Evolutionary conservation across 345 rosid genomes (phyloP), one percentile per base, ranked within the genome.

Genomic region (Salix brachista): DNA sequence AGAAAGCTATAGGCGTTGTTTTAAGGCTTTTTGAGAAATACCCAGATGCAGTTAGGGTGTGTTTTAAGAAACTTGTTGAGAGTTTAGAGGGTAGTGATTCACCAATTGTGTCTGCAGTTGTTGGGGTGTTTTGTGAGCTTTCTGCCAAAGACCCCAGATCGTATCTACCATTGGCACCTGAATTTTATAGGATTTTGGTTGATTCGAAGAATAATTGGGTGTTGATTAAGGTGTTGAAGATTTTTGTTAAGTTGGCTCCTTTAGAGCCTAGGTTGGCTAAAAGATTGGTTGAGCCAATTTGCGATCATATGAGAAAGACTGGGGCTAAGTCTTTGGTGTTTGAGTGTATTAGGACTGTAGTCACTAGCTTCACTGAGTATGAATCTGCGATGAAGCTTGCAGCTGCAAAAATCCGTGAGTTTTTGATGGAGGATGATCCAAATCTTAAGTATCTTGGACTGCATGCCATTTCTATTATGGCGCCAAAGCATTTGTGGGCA

Each of bases 181-280:
- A 90, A 52, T 94, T 96, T 84, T 92, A 88, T 83, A 94, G 82
- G 83, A 84, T 94, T 73, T 71, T 96, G 75, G 92, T 92, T 1
- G 93, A 92, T 85, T 94, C 99, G 1, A 94, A 84, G 90, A 92
- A 89, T 80, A 94, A 92, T 81, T 94, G 98, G 99, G 88, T 92
- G 74, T 75, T 92, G 74, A 96, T 96, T 64, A 96, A 96, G 88
- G 92, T 92, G 77, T 84, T 91, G 86, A 91, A 96, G 87, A 84
- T 94, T 69, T 94, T 94, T 78, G 77, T 94, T 2, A 90, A 88
- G 84, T 71, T 94, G 88, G 97, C 90, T 71, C 84, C 84, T 18
- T 73, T 94, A 32, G 99, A 96, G 85, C 95, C 94, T 18, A 88
- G 99, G 88, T 76, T 96, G 84, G 94, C 94, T 19, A 92, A 86